Base-by-base conservation (phyloP, 768 basidiomycete species). In the Panaeolus papilionaceus region DNA sequence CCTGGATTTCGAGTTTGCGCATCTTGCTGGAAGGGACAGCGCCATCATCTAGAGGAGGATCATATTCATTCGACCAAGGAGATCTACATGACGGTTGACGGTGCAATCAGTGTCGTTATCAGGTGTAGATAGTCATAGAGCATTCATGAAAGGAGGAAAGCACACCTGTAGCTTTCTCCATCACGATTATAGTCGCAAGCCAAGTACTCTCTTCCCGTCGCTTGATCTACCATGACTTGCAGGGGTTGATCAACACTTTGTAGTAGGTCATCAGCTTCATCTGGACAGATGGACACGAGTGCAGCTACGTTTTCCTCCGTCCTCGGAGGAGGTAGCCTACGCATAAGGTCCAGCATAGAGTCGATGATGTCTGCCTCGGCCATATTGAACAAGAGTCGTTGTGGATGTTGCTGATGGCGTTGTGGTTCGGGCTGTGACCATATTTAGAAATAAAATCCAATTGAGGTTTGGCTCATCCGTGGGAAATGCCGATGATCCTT, bases 61-160 rank as follows among this genome's bases (percentile, higher is more conserved):
- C 91, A 75, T 99, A 99, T 75, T 93, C 91, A 77, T 99, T 99
- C 26, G 96, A 96, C 96, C 97, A 99, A 8, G 98, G 98, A 2
- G 98, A 99, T 74, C 97, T 99, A 67, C 2, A 51, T 62, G n/a
- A 68, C 49, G 45, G 63, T 61, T 39, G 71, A 12, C 44, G n/a
- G 58, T 18, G 18, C 62, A 7, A 14, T 20, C 18, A 63, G 38
- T 23, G 38, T 20, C 61, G 42, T 54, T 40, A 38, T 51, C 39
- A 38, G 3, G 11, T 33, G 4, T 16, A 14, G 4, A 14, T 10
- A 14, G 11, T 33, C 14, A 58, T 1, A 58, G 14, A 14, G 2
- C 14, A 18, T 12, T 14, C 28, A n/a, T 42, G 38, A 44, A 23
- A n/a, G 28, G 23, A 66, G 63, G 62, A 51, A 47, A 63, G 81